phyloP scores from a whole-genome alignment of 352 stramenopile species.

The Plasmopara halstedii region DNA sequence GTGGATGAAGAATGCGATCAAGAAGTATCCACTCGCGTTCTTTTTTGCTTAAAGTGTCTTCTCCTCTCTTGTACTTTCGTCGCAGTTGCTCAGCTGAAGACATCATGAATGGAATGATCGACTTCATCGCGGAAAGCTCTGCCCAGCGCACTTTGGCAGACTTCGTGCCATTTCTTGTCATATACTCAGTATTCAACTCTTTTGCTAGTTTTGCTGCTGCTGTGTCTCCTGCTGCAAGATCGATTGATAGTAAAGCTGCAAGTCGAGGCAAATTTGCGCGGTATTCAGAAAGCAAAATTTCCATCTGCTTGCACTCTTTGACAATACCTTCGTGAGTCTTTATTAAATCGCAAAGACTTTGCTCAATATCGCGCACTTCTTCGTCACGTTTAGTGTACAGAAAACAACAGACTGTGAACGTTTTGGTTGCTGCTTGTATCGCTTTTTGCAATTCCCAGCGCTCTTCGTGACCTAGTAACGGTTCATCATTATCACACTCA shows the following conservation, averaged over 20 bases:
- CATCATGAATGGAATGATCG: slow-evolving; percentile 72
- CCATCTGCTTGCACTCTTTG: slow-evolving; percentile 51
- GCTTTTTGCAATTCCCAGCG: slow-evolving; percentile 29
- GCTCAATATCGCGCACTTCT: slow-evolving; percentile 61
- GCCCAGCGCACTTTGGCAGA: slow-evolving; percentile 62
- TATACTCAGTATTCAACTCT: slow-evolving; percentile 61
- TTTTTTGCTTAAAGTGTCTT: slow-evolving; percentile 51
- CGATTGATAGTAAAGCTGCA: slow-evolving; percentile 30
- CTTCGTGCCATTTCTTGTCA: slow-evolving; percentile 30
- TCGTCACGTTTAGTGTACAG: slow-evolving; percentile 63
- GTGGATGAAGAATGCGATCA: slow-evolving; percentile 57
- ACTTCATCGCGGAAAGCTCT: slow-evolving; percentile 65
- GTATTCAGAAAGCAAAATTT: slow-evolving; percentile 44
- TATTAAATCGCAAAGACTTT: slow-evolving; percentile 53
- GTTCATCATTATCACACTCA: slow-evolving; percentile 36
- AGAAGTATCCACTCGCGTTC: slow-evolving; percentile 74
- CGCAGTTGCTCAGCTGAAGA: slow-evolving; percentile 58
- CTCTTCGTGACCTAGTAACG: slow-evolving; percentile 30
- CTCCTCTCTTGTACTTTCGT: slow-evolving; percentile 75
- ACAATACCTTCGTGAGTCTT: slow-evolving; percentile 57
- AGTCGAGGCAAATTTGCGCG: slow-evolving; percentile 42
- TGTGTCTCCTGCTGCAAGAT: slow-evolving; percentile 22
- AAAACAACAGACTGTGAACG: slow-evolving; percentile 65
- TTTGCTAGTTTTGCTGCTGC: slow-evolving; percentile 41
- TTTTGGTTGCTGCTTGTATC: slow-evolving; percentile 24